Conservation (phyloP, 1,284 basidiomycete genomes). For the Sporisorium iseilematis-ciliati region DNA sequence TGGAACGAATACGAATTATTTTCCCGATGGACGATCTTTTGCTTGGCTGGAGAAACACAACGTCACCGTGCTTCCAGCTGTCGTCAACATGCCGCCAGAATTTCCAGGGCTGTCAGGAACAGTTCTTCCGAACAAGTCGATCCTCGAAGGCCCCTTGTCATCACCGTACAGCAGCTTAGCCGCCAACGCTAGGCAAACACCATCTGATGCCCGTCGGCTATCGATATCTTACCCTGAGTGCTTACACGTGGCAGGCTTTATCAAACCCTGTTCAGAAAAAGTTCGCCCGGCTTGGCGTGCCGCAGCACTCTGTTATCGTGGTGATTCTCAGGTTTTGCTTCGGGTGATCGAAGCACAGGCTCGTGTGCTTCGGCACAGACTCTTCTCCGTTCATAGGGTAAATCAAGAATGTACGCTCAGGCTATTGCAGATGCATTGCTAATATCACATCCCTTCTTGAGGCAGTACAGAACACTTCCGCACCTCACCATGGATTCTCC, state of each 20-base stretch:
- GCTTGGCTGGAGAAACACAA: slow-evolving; percentile 8
- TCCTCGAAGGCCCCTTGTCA: neutral
- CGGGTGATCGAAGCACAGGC: neutral
- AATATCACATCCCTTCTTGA: too few species aligned
- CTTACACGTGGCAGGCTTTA: slow-evolving; percentile 15
- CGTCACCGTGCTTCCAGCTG: slow-evolving; percentile 42
- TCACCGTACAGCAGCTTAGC: neutral
- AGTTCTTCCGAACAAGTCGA: slow-evolving; percentile 7
- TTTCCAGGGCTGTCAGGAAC: neutral
- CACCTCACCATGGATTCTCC: slow-evolving; percentile 44
- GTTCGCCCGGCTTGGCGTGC: slow-evolving; percentile 21
- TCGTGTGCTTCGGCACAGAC: neutral
- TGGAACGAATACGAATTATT: too few species aligned
- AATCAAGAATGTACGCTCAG: too few species aligned
- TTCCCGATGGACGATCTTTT: too few species aligned
- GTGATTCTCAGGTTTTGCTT: too few species aligned
- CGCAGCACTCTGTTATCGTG: slow-evolving; percentile 21
- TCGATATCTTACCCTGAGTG: neutral
- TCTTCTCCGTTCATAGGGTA: neutral
- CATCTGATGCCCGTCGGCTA: neutral
- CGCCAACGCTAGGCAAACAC: neutral
- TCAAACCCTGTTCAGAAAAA: neutral
- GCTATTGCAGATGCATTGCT: neutral
- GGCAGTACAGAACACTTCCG: neutral
- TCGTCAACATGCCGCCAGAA: slow-evolving; percentile 21